A percentile compares a stretch with the other conserved stretches of the same genome.
These are phyloP conservation scores for Stachybotrys elegans DNA, from an alignment of 2,329 filamentous ascomycete genomes.

Conservation along the genomic window DNA sequence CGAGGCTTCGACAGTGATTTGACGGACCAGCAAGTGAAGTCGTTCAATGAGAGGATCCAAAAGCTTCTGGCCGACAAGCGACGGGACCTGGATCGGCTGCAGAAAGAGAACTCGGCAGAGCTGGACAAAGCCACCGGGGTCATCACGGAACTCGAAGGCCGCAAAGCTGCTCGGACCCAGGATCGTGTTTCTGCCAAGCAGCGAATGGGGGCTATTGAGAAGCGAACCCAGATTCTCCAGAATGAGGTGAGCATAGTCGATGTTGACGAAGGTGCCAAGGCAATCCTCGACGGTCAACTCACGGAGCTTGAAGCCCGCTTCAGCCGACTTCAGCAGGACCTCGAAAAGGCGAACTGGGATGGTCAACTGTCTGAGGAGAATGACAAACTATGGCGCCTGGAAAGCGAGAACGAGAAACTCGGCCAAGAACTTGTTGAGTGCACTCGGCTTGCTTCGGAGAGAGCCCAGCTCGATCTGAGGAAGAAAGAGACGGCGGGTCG, in stretches of 20 bases:
- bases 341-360: conserved; percentile 64
- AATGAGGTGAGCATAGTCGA: conserved; percentile 66
- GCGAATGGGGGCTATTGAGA: conserved; percentile 69
- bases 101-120: conserved; percentile 69
- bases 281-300: conserved; percentile 68
- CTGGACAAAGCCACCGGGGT: conserved; percentile 65
- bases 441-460: conserved; percentile 73
- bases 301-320: conserved; percentile 64
- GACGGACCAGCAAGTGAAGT: conserved; percentile 64
- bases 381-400: conserved; percentile 59
- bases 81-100: conserved; percentile 67
- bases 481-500: conserved; percentile 75
- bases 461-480: conserved; percentile 77
- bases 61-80: conserved; percentile 76
- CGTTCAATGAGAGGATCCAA: conserved; percentile 73
- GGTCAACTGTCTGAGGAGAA: conserved; percentile 63
- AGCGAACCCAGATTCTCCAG: conserved; percentile 61
- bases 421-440: conserved; percentile 79
- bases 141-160: conserved; percentile 70
- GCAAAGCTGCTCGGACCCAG: conserved; percentile 66
- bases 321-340: conserved; percentile 55
- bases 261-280: conserved; percentile 80
- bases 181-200: conserved; percentile 69
- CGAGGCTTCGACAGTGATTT: conserved; percentile 79
- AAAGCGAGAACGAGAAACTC: conserved; percentile 67